Evolutionary conservation across 352 stramenopile species (phyloP), one percentile per base, ranked within the genome.

Genomic region (Plasmopara viticola): DNA sequence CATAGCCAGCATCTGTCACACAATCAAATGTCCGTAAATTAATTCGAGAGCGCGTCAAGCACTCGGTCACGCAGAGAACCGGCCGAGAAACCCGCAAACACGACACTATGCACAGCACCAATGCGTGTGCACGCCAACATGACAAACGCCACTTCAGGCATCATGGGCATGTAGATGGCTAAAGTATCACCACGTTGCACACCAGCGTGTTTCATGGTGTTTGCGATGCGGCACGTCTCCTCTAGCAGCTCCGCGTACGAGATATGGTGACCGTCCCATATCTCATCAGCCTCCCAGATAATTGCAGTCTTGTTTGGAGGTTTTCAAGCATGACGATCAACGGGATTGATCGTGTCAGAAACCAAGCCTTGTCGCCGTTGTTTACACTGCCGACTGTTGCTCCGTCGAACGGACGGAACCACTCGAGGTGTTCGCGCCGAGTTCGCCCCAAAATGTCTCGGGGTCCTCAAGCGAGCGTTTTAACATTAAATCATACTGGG

Each of bases 151-250:
- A 95, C 73, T 67, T 99, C 95, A 7, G 95, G 95, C 45, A 99
- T 97, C 96, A 99, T 99, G 31, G 97, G 97, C 96, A 99, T 98
- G 79, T 99, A 99, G 31, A 98, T 86, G 14, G 94, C 97, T 6
- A 98, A 95, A 9, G 94, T 87, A 77, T 98, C 95, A 5, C 95
- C 95, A 62, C 97, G 84, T 51, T 69, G 69, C n/a, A 91, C 68
- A 34, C 95, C 95, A 13, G 75, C 68, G 14, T 81, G 65, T 53
- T 96, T 93, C 58, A 99, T 85, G n/a, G 90, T 93, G 67, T 99
- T 98, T 2, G 97, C 95, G 56, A 99, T 93, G 14, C 93, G 73
- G 53, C 79, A 98, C 8, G 66, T 73, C 50, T 76, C 65, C 35
- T 78, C 57, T 12, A 78, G 56, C 25, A 81, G 58, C 46, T 82